Conservation (phyloP, 2,329 filamentous ascomycete genomes). For the Seiridium unicorne region DNA sequence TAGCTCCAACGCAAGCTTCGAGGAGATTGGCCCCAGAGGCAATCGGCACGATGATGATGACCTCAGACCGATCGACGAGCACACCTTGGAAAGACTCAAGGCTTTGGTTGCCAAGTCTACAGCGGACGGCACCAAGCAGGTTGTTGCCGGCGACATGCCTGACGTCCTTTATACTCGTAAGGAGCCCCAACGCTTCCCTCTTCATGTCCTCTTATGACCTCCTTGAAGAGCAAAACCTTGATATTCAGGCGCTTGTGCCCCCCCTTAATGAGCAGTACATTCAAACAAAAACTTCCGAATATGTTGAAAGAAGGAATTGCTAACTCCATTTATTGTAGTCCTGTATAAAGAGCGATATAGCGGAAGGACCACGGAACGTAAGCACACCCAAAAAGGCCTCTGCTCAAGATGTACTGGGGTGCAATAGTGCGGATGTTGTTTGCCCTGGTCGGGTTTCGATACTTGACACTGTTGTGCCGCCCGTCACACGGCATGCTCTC, state of each 20-base stretch:
- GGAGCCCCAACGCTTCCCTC: too few relatives aligned
- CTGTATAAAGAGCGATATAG: conserved; percentile 32
- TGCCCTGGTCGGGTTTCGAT: too few relatives aligned
- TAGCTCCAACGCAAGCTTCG: conserved; percentile 30
- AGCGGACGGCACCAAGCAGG: conserved; percentile 12
- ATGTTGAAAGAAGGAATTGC: too few relatives aligned
- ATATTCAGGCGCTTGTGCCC: too few relatives aligned
- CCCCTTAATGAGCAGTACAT: too few relatives aligned
- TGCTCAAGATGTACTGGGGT: too few relatives aligned
- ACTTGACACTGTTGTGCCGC: too few relatives aligned
- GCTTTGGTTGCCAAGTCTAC: conserved; percentile 13
- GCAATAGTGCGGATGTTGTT: too few relatives aligned
- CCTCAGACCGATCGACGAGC: conserved; percentile 8
- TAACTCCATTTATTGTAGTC: conserved; percentile 15
- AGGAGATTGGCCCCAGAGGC: conserved; percentile 23
- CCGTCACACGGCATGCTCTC: not conserved
- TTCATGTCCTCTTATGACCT: too few relatives aligned
- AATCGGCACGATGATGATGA: not conserved
- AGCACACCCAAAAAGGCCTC: conserved; percentile 11
- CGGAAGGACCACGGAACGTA: conserved; percentile 34
- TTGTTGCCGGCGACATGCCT: conserved; percentile 29
- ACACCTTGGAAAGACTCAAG: conserved; percentile 13
- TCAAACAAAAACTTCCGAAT: too few relatives aligned
- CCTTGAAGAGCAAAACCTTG: too few relatives aligned
- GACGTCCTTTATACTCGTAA: conserved; percentile 36